Conservation (phyloP, 179 eudicot species). For the Nepenthes alata region DNA sequence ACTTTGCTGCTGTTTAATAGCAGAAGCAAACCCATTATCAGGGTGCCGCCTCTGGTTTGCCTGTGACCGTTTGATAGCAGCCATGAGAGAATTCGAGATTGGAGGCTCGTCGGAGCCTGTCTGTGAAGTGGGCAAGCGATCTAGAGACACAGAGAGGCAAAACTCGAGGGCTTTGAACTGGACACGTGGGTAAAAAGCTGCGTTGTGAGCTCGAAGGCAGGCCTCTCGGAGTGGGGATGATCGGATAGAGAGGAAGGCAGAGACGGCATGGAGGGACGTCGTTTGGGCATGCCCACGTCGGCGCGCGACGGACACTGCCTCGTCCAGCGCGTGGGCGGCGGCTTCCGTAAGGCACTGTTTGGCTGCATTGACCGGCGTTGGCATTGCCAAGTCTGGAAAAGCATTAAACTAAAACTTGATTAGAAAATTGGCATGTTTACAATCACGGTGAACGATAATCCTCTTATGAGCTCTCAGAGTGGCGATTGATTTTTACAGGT, state of each 20-base stretch:
- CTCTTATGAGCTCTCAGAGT: no score
- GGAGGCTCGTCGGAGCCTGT: slow-evolving; percentile 33
- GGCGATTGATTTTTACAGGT: no score
- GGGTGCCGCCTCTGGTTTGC: slow-evolving; percentile 88
- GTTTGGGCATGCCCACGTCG: slow-evolving; percentile 79
- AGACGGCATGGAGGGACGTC: slow-evolving; percentile 78
- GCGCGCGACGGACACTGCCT: slow-evolving; percentile 74
- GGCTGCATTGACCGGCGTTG: slow-evolving; percentile 87
- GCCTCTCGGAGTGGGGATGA: slow-evolving; percentile 65
- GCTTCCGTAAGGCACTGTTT: slow-evolving; percentile 71
- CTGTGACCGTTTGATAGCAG: slow-evolving; percentile 84
- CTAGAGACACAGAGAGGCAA: slow-evolving; percentile 63
- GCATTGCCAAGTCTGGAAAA: slow-evolving; percentile 30
- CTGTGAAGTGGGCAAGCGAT: slow-evolving; percentile 42
- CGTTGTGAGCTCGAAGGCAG: slow-evolving; percentile 50
- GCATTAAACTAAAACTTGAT: background rate
- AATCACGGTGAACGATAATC: no score
- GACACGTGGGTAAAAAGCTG: slow-evolving; percentile 54
- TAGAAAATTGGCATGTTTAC: background rate
- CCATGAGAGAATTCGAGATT: slow-evolving; percentile 79
- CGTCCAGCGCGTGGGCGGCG: slow-evolving; percentile 64
- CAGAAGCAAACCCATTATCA: slow-evolving; percentile 17
- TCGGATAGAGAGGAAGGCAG: slow-evolving; percentile 56
- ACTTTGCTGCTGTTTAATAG: slow-evolving; percentile 20
- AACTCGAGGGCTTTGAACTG: slow-evolving; percentile 75